These are phyloP conservation scores for Solanum chmielewskii DNA, from an alignment of 257 asterid genomes.

Conservation along the genomic window DNA sequence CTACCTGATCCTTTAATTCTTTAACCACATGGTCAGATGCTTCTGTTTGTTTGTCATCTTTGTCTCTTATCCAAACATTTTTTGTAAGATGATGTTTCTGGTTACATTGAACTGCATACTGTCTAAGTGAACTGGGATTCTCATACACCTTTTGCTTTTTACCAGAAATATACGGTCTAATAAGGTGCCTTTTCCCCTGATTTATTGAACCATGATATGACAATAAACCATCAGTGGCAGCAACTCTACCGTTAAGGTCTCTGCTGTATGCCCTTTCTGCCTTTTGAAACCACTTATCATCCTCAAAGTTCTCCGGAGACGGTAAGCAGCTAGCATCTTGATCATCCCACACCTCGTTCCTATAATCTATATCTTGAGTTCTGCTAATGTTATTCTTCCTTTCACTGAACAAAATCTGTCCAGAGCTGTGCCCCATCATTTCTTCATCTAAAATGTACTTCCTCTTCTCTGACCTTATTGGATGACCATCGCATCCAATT, in stretches of 20 bases:
- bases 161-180: background rate
- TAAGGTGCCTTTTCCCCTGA: constrained; percentile 1
- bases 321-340: background rate
- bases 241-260: constrained; percentile 1
- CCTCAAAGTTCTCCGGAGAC: constrained; percentile 4
- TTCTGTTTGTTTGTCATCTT: constrained; percentile 1
- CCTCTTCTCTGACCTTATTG: constrained; percentile 7
- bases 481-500: background rate
- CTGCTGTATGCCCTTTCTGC: background rate
- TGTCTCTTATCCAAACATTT: constrained; percentile 20
- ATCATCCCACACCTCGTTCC: constrained; percentile 5
- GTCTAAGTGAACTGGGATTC: background rate
- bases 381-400: background rate
- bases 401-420: background rate
- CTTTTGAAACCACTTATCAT: background rate
- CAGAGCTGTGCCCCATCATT: background rate
- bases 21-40: background rate
- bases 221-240: constrained; percentile 4
- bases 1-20: constrained; percentile 1
- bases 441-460: constrained; percentile 9
- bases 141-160: constrained; percentile 2
- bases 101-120: background rate
- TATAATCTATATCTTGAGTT: constrained; percentile 1
- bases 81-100: background rate
- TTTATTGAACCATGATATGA: background rate